A percentile compares a stretch with the other conserved stretches of the same genome.
Conservation (phyloP, 2,329 filamentous ascomycete species). For the Apiospora sp. region DNA sequence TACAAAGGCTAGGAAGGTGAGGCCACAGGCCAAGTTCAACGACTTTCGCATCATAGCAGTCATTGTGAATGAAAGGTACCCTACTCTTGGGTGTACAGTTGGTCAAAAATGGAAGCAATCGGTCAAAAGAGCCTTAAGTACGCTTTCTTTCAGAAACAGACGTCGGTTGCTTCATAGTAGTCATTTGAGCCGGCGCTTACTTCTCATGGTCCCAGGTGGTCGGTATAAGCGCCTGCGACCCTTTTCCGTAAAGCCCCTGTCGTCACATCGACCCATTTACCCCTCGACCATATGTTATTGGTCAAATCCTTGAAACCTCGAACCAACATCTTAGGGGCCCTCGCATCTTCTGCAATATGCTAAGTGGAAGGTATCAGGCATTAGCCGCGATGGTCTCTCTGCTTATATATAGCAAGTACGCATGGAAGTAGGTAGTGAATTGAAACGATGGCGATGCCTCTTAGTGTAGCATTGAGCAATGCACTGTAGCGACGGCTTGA, state of each 20-base stretch:
- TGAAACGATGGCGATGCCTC: neutral
- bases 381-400: neutral
- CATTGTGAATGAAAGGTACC: neutral
- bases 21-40: neutral
- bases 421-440: neutral
- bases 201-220: neutral
- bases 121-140: neutral
- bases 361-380: neutral
- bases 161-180: neutral
- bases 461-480: neutral
- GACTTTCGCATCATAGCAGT: neutral
- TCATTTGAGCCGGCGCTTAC: neutral
- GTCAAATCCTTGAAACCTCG: neutral
- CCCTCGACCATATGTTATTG: neutral
- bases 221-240: neutral
- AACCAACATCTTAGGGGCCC: constrained; percentile 1
- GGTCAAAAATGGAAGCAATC: neutral
- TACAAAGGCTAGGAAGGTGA: neutral
- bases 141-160: neutral
- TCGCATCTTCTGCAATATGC: neutral
- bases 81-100: neutral
- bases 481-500: neutral
- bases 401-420: neutral
- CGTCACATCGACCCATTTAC: neutral
- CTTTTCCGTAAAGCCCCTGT: neutral